Evolutionary conservation across 352 stramenopile genomes (phyloP), one percentile per base, ranked within the genome.

Genomic region (Phytopythium ostracodes): DNA sequence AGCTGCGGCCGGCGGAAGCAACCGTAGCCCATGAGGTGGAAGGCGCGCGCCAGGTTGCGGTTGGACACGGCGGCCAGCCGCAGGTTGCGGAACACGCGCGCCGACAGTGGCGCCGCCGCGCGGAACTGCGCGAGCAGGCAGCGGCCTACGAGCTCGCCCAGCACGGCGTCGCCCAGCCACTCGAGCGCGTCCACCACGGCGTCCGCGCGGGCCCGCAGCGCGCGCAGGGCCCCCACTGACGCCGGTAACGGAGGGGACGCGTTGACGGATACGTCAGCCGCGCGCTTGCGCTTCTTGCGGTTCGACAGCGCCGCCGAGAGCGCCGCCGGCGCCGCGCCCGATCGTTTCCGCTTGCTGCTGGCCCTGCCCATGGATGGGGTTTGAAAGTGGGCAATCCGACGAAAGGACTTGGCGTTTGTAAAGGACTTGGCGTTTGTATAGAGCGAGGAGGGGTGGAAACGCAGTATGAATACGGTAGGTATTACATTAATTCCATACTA

Each of bases 91-190:
- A 91, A 91, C 47, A 93, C 78, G 1, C 79, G 66, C 38, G 79
- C 78, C 27, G 79, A 82, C 18, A 93, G 51, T 15, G 81, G 80
- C 2, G 74, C 66, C 10, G 66, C 53, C 10, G 65, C 50, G 18
- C 83, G 72, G 61, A 91, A 91, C 53, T 91, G 81, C 5, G 79
- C 79, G 36, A 93, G 60, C 25, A 93, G 54, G 36, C 77, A 88
- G 10, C 82, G 65, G 3, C 73, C 82, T 17, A 89, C 77, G 1
- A 91, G 60, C 66, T 93, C 84, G n/a, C 83, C 80, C 17, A 91
- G 72, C 12, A 91, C 75, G 7, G 84, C 81, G 56, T 93, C 84
- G 40, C 84, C 84, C 29, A 93, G 62, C 84, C 84, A 93, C 67
- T 93, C 84, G 64, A 80, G 80, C 43, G 89, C 81, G 29, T 93